Conservation (phyloP, 768 basidiomycete genomes). For the Leccinellum rugosiceps region DNA sequence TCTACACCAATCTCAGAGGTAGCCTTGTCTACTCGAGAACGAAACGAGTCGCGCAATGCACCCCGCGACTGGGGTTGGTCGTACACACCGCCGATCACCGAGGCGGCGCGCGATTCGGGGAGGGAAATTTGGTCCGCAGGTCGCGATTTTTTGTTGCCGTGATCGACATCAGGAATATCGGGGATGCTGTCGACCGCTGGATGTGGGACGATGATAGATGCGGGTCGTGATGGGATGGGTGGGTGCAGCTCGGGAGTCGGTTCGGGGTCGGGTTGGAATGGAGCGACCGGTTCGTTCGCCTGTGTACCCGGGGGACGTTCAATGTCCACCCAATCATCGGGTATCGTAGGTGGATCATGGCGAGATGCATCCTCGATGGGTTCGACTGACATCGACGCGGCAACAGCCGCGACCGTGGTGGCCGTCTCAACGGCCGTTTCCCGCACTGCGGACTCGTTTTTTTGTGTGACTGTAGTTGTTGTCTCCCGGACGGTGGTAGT, state of each 20-base stretch:
- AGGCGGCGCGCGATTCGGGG: conserved; percentile 30
- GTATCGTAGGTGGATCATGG: conserved; percentile 17
- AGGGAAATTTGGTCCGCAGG: conserved; percentile 23
- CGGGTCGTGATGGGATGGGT: conserved; percentile 9
- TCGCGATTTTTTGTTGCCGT: not conserved
- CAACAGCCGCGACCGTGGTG: not conserved
- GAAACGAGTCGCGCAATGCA: conserved; percentile 9
- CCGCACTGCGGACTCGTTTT: conserved; percentile 1
- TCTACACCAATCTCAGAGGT: conserved; percentile 24
- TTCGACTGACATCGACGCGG: conserved; percentile 1
- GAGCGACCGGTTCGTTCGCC: conserved; percentile 4
- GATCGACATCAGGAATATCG: conserved; percentile 19
- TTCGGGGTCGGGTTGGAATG: conserved; percentile 4
- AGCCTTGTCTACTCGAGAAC: conserved; percentile 15
- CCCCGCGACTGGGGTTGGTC: conserved; percentile 23
- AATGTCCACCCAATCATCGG: conserved; percentile 32
- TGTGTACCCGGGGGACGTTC: conserved; percentile 5
- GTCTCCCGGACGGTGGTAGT: conserved; percentile 6
- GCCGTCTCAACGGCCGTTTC: not conserved
- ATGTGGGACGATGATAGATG: conserved; percentile 11
- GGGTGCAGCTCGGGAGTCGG: conserved; percentile 1
- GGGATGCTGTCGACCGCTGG: conserved; percentile 9
- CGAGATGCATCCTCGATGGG: conserved; percentile 15
- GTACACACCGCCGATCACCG: conserved; percentile 25
- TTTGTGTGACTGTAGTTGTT: conserved; percentile 10